A percentile compares a stretch with the other conserved stretches of the same genome.
phyloP scores from a whole-genome alignment of 441 rosid species.

The Populus hybrid region DNA sequence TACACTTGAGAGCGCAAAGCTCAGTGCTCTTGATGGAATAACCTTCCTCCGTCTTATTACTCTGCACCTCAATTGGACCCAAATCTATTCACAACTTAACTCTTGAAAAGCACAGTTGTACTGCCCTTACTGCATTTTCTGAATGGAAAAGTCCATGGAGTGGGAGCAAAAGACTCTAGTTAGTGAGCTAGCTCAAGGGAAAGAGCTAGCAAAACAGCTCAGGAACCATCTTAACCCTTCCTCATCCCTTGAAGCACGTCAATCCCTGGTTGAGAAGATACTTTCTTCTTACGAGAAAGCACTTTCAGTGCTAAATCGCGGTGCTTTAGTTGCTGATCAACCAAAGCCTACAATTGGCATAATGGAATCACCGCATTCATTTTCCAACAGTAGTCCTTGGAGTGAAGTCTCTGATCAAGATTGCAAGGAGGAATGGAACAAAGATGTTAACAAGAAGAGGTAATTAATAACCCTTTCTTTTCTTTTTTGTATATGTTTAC shows the following conservation, averaged over 20 bases:
- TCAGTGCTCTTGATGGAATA: neutral
- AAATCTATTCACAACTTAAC: neutral
- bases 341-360: slow-evolving; percentile 9
- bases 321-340: neutral
- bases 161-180: slow-evolving; percentile 54
- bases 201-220: slow-evolving; percentile 61
- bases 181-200: slow-evolving; percentile 57
- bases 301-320: slow-evolving; percentile 41
- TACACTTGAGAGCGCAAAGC: neutral
- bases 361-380: slow-evolving; percentile 39
- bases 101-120: slow-evolving; percentile 2
- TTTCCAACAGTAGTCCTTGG: slow-evolving; percentile 40
- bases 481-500: neutral
- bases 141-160: slow-evolving; percentile 42
- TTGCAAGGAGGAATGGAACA: slow-evolving; percentile 25
- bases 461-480: slow-evolving; percentile 23
- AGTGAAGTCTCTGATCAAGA: slow-evolving; percentile 53
- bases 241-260: slow-evolving; percentile 42
- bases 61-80: neutral
- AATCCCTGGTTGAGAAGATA: slow-evolving; percentile 46
- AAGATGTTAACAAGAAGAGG: slow-evolving; percentile 51
- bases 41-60: neutral
- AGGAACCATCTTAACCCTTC: slow-evolving; percentile 38
- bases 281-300: slow-evolving; percentile 60
- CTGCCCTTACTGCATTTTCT: neutral